Conservation (phyloP, 805 yeast genomes). For the Candida palmyrensis region DNA sequence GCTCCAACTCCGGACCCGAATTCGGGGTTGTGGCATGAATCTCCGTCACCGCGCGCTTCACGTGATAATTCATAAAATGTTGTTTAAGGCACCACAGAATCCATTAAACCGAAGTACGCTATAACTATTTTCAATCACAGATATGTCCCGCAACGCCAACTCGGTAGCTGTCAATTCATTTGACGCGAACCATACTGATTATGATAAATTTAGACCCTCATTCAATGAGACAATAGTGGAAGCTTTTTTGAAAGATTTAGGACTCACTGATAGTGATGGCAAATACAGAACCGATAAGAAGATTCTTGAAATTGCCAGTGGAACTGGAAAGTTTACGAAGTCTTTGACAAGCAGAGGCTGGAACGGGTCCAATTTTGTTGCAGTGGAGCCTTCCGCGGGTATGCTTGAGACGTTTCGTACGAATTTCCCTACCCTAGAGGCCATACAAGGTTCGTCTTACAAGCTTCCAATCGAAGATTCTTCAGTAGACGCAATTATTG, state of each 20-base stretch:
- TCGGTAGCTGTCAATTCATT: constrained; percentile 43
- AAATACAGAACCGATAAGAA: constrained; percentile 14
- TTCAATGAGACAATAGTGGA: constrained; percentile 40
- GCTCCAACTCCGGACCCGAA: no score
- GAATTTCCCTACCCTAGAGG: constrained; percentile 41
- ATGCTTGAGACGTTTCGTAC: constrained; percentile 45
- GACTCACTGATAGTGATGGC: constrained; percentile 15
- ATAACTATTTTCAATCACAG: not conserved
- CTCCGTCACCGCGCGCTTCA: no score
- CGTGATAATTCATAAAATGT: no score
- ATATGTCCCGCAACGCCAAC: constrained; percentile 12
- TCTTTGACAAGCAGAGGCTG: constrained; percentile 37
- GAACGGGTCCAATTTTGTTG: constrained; percentile 25
- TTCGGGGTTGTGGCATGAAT: no score
- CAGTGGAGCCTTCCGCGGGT: constrained; percentile 55
- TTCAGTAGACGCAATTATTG: constrained; percentile 44
- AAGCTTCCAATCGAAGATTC: constrained; percentile 40
- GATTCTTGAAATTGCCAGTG: constrained; percentile 52
- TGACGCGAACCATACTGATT: constrained; percentile 45
- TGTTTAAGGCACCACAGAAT: no score
- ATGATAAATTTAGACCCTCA: constrained; percentile 50
- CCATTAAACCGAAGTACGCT: no score
- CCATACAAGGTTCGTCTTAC: constrained; percentile 39
- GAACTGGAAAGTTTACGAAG: constrained; percentile 60
- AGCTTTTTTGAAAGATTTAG: constrained; percentile 34